Evolutionary conservation across 2,329 filamentous ascomycete genomes (phyloP).

Genomic region (Xylariomycetidae sp.): DNA sequence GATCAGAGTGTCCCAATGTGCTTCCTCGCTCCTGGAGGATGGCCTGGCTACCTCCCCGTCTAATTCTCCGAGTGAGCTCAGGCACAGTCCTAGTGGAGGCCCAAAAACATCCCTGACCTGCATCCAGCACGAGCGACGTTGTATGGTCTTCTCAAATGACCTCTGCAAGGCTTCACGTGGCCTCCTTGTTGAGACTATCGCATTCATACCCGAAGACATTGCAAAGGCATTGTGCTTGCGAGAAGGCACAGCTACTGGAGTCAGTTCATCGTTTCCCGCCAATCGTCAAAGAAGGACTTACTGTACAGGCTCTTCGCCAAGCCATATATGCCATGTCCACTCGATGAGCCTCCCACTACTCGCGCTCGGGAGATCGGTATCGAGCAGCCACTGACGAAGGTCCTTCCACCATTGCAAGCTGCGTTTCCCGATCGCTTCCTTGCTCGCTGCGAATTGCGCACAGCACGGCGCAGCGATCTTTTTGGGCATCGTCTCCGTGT

Average conservation of each 20-base stretch:
- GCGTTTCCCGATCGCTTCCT: conserved; percentile 41
- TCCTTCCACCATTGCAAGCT: conserved; percentile 46
- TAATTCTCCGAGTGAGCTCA: too few species aligned
- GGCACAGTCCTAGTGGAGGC: too few species aligned
- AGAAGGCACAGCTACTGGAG: background rate
- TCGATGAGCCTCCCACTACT: conserved; percentile 55
- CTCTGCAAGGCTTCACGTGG: too few species aligned
- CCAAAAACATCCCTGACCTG: too few species aligned
- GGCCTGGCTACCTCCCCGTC: too few species aligned
- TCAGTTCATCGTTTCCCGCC: background rate
- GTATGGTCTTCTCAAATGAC: too few species aligned
- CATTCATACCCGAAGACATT: background rate
- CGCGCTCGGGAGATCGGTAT: conserved; percentile 45
- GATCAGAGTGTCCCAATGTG: too few species aligned
- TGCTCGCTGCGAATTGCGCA: conserved; percentile 57
- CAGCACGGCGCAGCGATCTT: conserved; percentile 37
- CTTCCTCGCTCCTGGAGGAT: too few species aligned
- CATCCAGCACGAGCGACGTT: too few species aligned
- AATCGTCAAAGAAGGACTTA: background rate
- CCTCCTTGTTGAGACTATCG: too few species aligned
- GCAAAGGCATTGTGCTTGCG: background rate
- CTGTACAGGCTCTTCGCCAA: background rate
- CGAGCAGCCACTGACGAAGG: conserved; percentile 52
- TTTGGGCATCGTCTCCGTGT: background rate
- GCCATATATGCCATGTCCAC: conserved; percentile 51